These are phyloP conservation scores for Reticulascus tulasneorum DNA, from an alignment of 2,329 filamentous ascomycete species.

Conservation along the genomic window DNA sequence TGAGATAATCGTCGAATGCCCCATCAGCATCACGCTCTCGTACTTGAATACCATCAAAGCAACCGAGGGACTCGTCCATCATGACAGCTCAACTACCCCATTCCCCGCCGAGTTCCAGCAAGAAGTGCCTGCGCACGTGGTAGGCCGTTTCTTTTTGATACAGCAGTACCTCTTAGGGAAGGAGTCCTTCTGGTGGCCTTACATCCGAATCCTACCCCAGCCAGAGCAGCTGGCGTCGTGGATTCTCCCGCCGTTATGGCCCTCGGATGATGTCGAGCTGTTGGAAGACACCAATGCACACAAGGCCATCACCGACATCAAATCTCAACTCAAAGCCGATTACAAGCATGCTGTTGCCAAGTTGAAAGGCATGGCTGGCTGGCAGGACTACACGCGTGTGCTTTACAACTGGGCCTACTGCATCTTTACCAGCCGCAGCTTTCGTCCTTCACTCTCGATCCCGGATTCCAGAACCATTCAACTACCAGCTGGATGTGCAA, in stretches of 20 bases:
- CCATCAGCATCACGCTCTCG: slow-evolving; percentile 51
- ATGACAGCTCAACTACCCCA: slow-evolving; percentile 12
- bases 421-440: slow-evolving; percentile 63
- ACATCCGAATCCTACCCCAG: slow-evolving; percentile 62
- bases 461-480: slow-evolving; percentile 27
- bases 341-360: slow-evolving; percentile 37
- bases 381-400: slow-evolving; percentile 35
- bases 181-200: slow-evolving; percentile 64
- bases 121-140: slow-evolving; percentile 50
- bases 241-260: slow-evolving; percentile 61
- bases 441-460: slow-evolving; percentile 56
- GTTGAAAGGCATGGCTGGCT: slow-evolving; percentile 18
- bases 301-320: slow-evolving; percentile 46
- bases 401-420: slow-evolving; percentile 63
- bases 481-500: slow-evolving; percentile 32
- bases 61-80: slow-evolving; percentile 16
- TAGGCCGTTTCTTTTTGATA: slow-evolving; percentile 65
- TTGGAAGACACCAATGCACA: slow-evolving; percentile 52
- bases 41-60: slow-evolving; percentile 50
- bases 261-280: slow-evolving; percentile 53
- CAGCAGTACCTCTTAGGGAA: slow-evolving; percentile 59
- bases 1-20: slow-evolving; percentile 48
- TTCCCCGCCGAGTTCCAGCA: slow-evolving; percentile 50
- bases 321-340: slow-evolving; percentile 40
- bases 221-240: slow-evolving; percentile 48